Evolutionary conservation across 768 basidiomycete genomes (phyloP).

Genomic region (Calocera viscosa): DNA sequence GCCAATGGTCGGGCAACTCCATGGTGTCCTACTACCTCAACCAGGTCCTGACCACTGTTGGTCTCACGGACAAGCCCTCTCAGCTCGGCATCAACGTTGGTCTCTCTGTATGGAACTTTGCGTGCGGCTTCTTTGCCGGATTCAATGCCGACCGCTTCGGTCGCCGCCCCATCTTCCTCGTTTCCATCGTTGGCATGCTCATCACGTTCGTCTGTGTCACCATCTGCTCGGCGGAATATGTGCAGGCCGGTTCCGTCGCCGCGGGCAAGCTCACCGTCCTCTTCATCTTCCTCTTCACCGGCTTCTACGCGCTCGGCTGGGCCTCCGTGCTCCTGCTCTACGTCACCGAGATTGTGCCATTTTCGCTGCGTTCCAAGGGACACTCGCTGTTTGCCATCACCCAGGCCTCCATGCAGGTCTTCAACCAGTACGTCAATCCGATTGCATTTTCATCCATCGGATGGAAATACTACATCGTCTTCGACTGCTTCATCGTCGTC

Average conservation of each 20-base stretch:
- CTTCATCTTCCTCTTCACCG: conserved; percentile 23
- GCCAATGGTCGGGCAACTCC: conserved; percentile 25
- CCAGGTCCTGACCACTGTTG: conserved; percentile 21
- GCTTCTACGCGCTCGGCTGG: neutral
- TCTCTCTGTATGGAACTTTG: conserved; percentile 15
- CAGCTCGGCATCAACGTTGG: conserved; percentile 19
- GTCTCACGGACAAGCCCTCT: conserved; percentile 19
- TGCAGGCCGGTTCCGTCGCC: conserved; percentile 15
- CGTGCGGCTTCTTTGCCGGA: conserved; percentile 20
- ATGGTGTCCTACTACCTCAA: conserved; percentile 25
- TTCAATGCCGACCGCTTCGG: conserved; percentile 24
- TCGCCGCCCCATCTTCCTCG: conserved; percentile 22
- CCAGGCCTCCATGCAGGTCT: conserved; percentile 10
- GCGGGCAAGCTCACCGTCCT: conserved; percentile 22
- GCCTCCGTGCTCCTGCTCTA: conserved; percentile 9
- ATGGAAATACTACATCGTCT: conserved; percentile 26
- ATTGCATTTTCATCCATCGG: conserved; percentile 22
- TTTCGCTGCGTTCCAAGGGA: conserved; percentile 15
- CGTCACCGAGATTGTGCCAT: conserved; percentile 14
- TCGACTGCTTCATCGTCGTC: conserved; percentile 14
- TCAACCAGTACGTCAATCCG: conserved; percentile 22
- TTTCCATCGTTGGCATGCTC: conserved; percentile 20
- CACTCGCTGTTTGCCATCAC: conserved; percentile 11
- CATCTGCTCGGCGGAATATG: conserved; percentile 20
- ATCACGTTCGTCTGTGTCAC: conserved; percentile 17